phyloP scores from a whole-genome alignment of 1,139 yeast species.

The Pichia norvegensis region DNA sequence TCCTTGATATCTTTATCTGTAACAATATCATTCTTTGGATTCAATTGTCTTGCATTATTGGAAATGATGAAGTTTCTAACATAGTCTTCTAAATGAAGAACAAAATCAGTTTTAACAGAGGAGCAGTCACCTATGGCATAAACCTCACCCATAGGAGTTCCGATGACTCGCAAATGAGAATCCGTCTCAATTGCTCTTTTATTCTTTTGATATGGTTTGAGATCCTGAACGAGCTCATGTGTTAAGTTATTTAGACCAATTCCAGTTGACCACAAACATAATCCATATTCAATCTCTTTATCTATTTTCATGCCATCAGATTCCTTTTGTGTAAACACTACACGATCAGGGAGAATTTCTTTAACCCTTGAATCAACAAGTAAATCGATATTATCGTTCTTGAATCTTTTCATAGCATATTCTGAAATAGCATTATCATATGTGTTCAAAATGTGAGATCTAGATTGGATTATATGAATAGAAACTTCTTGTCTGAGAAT shows the following conservation, averaged over 20 bases:
- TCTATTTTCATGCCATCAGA: constrained; percentile 27
- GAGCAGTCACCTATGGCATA: constrained; percentile 66
- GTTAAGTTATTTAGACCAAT: constrained; percentile 54
- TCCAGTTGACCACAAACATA: constrained; percentile 65
- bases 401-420: constrained; percentile 53
- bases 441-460: constrained; percentile 56
- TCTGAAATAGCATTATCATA: constrained; percentile 54
- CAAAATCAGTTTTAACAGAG: constrained; percentile 50
- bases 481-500: constrained; percentile 51
- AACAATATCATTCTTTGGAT: constrained; percentile 18
- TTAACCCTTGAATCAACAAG: constrained; percentile 53
- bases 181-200: constrained; percentile 60
- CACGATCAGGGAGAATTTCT: constrained; percentile 45
- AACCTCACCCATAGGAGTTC: constrained; percentile 54
- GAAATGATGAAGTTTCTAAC: constrained; percentile 36
- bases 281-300: constrained; percentile 49
- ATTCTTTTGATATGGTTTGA: constrained; percentile 42
- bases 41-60: constrained; percentile 24
- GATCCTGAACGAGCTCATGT: constrained; percentile 36
- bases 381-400: constrained; percentile 50
- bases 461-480: constrained; percentile 57
- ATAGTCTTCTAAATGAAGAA: constrained; percentile 43
- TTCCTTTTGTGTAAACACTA: constrained; percentile 42
- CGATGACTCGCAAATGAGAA: constrained; percentile 53
- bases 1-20: constrained; percentile 38